phyloP scores from a whole-genome alignment of 1,284 basidiomycete genomes.

The Leccinum glutinopallens region DNA sequence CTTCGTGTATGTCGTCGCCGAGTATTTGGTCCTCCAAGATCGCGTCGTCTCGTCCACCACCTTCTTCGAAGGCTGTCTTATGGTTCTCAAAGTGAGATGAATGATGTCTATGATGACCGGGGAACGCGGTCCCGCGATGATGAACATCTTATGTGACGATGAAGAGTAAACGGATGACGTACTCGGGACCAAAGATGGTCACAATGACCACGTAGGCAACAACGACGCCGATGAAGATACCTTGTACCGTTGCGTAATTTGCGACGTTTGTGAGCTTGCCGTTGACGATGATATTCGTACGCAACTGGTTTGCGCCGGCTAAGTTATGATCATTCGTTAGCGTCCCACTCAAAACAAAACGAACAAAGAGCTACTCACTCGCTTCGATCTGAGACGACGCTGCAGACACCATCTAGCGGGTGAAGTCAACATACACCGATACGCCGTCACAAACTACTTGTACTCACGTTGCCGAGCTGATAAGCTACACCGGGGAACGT shows the following conservation, averaged over 20 bases:
- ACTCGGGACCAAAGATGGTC: slow-evolving; percentile 76
- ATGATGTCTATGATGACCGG: slow-evolving; percentile 55
- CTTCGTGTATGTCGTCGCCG: neutral
- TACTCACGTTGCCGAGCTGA: slow-evolving; percentile 73
- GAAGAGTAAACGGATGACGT: slow-evolving; percentile 30
- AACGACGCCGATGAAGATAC: slow-evolving; percentile 83
- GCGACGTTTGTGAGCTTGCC: slow-evolving; percentile 53
- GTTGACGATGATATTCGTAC: slow-evolving; percentile 51
- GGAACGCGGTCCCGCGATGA: neutral
- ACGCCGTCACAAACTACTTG: neutral
- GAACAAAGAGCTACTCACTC: slow-evolving; percentile 47
- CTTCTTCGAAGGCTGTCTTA: slow-evolving; percentile 55
- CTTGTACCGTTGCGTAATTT: slow-evolving; percentile 86
- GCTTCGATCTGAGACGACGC: slow-evolving; percentile 93
- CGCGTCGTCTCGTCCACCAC: slow-evolving; percentile 41
- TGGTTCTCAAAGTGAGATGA: slow-evolving; percentile 82
- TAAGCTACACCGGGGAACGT: slow-evolving; percentile 93
- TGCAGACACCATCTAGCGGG: slow-evolving; percentile 68
- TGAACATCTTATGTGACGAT: neutral
- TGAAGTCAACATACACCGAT: neutral
- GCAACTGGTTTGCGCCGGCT: slow-evolving; percentile 62
- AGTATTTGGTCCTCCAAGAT: slow-evolving; percentile 21
- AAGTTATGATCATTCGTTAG: slow-evolving; percentile 9
- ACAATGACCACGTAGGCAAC: slow-evolving; percentile 70
- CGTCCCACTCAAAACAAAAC: neutral